Evolutionary conservation across 768 basidiomycete species (phyloP).

Genomic region (Gelatoporia subvermispora): DNA sequence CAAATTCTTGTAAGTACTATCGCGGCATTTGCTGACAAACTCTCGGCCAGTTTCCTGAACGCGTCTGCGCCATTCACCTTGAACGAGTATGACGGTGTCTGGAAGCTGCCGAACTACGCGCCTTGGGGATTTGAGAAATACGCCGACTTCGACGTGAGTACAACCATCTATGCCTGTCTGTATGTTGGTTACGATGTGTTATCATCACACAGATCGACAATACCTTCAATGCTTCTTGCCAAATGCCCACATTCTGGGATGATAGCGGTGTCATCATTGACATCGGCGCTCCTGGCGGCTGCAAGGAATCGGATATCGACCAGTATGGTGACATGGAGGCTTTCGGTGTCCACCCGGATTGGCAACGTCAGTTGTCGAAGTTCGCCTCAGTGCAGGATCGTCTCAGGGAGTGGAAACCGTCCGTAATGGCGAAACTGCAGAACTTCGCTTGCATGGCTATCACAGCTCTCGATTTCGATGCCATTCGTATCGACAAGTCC

Average conservation of each 20-base stretch:
- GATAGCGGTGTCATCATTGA: slow-evolving; percentile 64
- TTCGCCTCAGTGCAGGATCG: slow-evolving; percentile 96
- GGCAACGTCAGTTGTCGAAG: slow-evolving; percentile 91
- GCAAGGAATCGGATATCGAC: slow-evolving; percentile 82
- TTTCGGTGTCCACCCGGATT: slow-evolving; percentile 93
- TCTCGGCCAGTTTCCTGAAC: slow-evolving; percentile 60
- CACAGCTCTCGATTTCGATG: slow-evolving; percentile 85
- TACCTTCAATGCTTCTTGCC: slow-evolving; percentile 66
- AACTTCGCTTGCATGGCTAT: slow-evolving; percentile 84
- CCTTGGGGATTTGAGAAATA: slow-evolving; percentile 89
- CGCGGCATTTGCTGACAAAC: slow-evolving; percentile 5
- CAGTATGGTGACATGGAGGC: slow-evolving; percentile 97
- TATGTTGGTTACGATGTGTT: neutral
- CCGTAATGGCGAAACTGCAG: slow-evolving; percentile 73
- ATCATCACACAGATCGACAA: slow-evolving; percentile 49
- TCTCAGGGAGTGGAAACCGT: slow-evolving; percentile 85
- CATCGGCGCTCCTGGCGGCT: slow-evolving; percentile 58
- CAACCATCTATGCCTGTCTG: neutral
- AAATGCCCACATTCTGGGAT: slow-evolving; percentile 74
- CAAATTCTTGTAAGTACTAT: neutral
- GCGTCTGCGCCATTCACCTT: slow-evolving; percentile 73
- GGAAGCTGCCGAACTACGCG: slow-evolving; percentile 69
- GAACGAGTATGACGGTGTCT: slow-evolving; percentile 65
- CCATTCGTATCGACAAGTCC: slow-evolving; percentile 92
- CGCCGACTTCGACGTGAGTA: slow-evolving; percentile 67